Base-by-base conservation (phyloP, 768 basidiomycete species). In the Gloeophyllum trabeum region DNA sequence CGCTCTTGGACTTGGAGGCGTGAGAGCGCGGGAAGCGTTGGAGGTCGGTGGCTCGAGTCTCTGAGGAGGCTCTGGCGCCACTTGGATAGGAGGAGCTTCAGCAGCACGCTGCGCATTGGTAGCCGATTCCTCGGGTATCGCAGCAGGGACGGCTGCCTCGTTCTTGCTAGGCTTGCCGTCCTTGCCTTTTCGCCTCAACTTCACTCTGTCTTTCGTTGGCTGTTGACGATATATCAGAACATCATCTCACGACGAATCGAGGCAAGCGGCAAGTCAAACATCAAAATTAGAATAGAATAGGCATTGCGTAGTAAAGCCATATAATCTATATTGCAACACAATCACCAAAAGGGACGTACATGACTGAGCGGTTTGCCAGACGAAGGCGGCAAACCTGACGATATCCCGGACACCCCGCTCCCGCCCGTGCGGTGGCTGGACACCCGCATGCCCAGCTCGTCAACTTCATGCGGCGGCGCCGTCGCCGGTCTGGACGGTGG, bases 321-420 rank as follows among this genome's bases (percentile, higher is more conserved):
- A 46, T 44, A 43, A 43, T 48, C 48, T 38, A 49, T 45, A 43
- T 35, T 40, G 40, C 22, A 39, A 14, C 24, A 28, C 48, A 48
- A 61, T 65, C 67, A 76, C 77, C 80, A 67, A 69, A 77, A 75
- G 69, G 74, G 73, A 87, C 85, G 82, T 76, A 89, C 85, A 78
- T 89, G 85, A 63, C 74, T 79, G 68, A 87, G 62, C 51, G 84
- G 79, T 58, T 76, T 79, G 49, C 75, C 70, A 47, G 73, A 61
- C 41, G 75, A 65, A 32, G 64, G 54, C 46, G 70, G 68, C 46
- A 67, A 52, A 44, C 60, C 57, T 43, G 61, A 34, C 35, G 59
- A 40, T 7, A 52, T 43, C 2, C 58, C 40, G 45, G 45, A 46
- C 41, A 41, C 49, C 36, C 44, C 40, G 34, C 19, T 45, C 42